Base-by-base conservation (phyloP, 108 stramenopile genomes). In the Phaeodactylum tricornutum region DNA sequence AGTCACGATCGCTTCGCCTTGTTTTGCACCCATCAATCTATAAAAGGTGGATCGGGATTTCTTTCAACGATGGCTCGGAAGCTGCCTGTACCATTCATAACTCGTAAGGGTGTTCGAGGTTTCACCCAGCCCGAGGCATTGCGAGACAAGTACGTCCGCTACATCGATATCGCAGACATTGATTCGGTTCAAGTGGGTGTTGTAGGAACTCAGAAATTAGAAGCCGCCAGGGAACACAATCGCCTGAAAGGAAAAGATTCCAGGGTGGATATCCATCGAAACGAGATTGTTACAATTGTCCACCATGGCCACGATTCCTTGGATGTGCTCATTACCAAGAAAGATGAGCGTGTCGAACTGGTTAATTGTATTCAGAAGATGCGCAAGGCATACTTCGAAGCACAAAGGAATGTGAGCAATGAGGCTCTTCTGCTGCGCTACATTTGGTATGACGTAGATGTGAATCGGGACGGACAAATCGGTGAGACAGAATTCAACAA, bases 391-490 rank as follows among this genome's bases (percentile, higher is more conserved):
- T 88, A 81, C 64, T 55, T 71, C 21, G 45, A 43, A 4, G 28
- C 57, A 14, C 55, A 47, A 14, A 37, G 34, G 2, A 50, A 43
- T 31, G 48, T 80, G 27, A 36, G 42, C 6, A 66, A 69, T 26
- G 81, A 80, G 43, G 64, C 50, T 25, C 47, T 71, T 17, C 43
- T 89, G 42, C 44, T 89, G 49, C 47, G 87, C n/a, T 84, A 89
- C 43, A 65, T 76, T 28, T 84, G 80, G 73, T 79, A 72, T 47
- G 82, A 82, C 56, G 53, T 73, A n/a, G 83, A 89, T 62, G 36
- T 40, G 50, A 56, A 76, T 46, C 49, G 60, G 23, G 61, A 57
- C 25, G 76, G 69, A 3, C 40, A 17, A 14, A 59, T 89, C 29
- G 39, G 50, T 21, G 29, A 52, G 30, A 30, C 53, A 30, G 87